A percentile compares a stretch with the other conserved stretches of the same genome.
phyloP scores from a whole-genome alignment of 768 basidiomycete species.

The Lactifluus echinatus region DNA sequence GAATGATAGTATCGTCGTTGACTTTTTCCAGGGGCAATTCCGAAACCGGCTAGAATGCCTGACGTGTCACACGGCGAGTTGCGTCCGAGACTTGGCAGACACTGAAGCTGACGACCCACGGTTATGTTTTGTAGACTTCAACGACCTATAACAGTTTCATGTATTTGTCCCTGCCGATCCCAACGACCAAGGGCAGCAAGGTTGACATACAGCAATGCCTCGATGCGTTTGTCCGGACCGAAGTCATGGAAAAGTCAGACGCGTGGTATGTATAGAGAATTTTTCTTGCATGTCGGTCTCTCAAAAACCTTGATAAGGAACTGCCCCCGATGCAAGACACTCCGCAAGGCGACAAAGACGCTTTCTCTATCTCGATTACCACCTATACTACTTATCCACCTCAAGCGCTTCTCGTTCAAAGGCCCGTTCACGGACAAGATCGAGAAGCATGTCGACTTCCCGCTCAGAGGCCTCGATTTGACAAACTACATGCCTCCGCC shows the following conservation, averaged over 20 bases:
- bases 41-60: slow-evolving; percentile 81
- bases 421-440: slow-evolving; percentile 94
- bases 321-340: slow-evolving; percentile 87
- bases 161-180: slow-evolving; percentile 87
- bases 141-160: slow-evolving; percentile 97
- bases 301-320: slow-evolving; percentile 47
- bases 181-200: slow-evolving; percentile 47
- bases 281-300: neutral
- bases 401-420: slow-evolving; percentile 87
- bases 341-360: slow-evolving; percentile 78
- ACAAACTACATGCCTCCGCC: slow-evolving; percentile 84
- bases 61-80: slow-evolving; percentile 75
- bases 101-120: slow-evolving; percentile 8
- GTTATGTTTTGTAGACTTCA: slow-evolving; percentile 56
- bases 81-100: slow-evolving; percentile 17
- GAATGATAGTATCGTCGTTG: slow-evolving; percentile 91
- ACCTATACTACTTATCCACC: slow-evolving; percentile 83
- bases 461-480: slow-evolving; percentile 47
- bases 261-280: slow-evolving; percentile 61
- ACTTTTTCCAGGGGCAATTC: slow-evolving; percentile 97
- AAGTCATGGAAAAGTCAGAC: slow-evolving; percentile 86
- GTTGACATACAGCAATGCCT: slow-evolving; percentile 74
- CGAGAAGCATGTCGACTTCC: slow-evolving; percentile 91
- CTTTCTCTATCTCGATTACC: slow-evolving; percentile 89
- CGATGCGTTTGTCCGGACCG: slow-evolving; percentile 83